Base-by-base conservation (phyloP, 495 filamentous ascomycete species). In the Xylaria intraflava region DNA sequence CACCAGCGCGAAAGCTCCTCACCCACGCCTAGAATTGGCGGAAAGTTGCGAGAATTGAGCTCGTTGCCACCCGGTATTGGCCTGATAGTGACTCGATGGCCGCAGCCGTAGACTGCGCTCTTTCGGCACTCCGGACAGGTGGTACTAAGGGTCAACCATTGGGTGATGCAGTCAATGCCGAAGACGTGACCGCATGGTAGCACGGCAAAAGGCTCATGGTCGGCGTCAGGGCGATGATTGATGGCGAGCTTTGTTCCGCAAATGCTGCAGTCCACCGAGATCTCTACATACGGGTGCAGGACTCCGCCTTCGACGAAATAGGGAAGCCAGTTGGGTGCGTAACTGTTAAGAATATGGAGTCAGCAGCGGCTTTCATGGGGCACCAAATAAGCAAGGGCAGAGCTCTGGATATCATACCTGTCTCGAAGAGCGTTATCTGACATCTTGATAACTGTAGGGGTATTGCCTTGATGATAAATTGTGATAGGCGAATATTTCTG, bases 161-260 rank as follows among this genome's bases (percentile, higher is more conserved):
- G 11, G 0, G 4, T 12, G 2, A 51, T 10, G 17, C 53, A 56
- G 11, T 14, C 8, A 12, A 29, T 12, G 12, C 53, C 47, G 40
- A 51, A 56, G 0, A 46, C 11, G 16, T 56, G 53, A 7, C 46
- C 46, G 9, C 53, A 56, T 0, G 53, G 53, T 2, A 56, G 31
- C 22, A 51, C 35, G 9, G 53, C n/a, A n/a, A 30, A 56, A 0
- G 23, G 2, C 30, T 56, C 53, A 20, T 43, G 26, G n/a, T 56
- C n/a, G 1, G 23, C 0, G 26, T 56, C 46, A 2, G 26, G 22
- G 12, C 9, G 22, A 1, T 30, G 10, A 17, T 30, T 53, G 33
- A 53, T 46, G 12, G 52, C 52, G 14, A 55, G 52, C 23, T 22
- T 14, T 2, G 5, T 26, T 11, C 14, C 10, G 11, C 52, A 55